Percentiles rank a stretch among this genome's conserved stretches.
phyloP scores from a whole-genome alignment of 2,329 filamentous ascomycete genomes.

The Aureobasidium namibiae region DNA sequence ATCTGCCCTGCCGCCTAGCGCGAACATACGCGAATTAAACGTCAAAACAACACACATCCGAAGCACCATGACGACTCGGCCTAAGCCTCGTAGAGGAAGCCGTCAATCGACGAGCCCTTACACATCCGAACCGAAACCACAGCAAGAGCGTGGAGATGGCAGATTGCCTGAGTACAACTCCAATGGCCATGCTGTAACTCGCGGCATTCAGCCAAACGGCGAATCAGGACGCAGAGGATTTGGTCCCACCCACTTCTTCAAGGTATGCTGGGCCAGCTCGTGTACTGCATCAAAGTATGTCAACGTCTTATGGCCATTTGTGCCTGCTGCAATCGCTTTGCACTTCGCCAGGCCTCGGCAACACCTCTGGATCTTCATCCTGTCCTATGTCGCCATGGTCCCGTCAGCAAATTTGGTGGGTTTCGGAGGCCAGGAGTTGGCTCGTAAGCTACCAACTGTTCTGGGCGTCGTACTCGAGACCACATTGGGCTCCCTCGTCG shows the following conservation, averaged over 20 bases:
- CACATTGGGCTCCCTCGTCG: slow-evolving; percentile 62
- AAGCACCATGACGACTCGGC: slow-evolving; percentile 12
- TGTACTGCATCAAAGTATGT: slow-evolving; percentile 39
- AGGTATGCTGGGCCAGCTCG: slow-evolving; percentile 37
- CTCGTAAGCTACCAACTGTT: slow-evolving; percentile 67
- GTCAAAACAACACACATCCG: background rate
- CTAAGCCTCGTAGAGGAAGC: slow-evolving; percentile 11
- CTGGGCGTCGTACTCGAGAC: slow-evolving; percentile 49
- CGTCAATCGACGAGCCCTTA: background rate
- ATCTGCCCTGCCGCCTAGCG: background rate
- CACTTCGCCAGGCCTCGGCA: slow-evolving; percentile 36
- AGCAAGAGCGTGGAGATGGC: slow-evolving; percentile 15
- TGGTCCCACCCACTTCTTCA: slow-evolving; percentile 35
- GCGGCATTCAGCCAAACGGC: slow-evolving; percentile 37
- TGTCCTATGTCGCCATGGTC: slow-evolving; percentile 43
- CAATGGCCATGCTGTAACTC: slow-evolving; percentile 36
- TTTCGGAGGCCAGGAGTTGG: slow-evolving; percentile 62
- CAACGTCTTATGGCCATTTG: slow-evolving; percentile 43
- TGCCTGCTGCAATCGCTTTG: slow-evolving; percentile 38
- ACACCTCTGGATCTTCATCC: slow-evolving; percentile 39
- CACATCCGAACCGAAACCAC: slow-evolving; percentile 9
- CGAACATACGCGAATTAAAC: background rate
- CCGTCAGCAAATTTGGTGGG: slow-evolving; percentile 43
- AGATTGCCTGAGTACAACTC: slow-evolving; percentile 33
- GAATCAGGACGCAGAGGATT: slow-evolving; percentile 41